Percentiles rank a stretch among this genome's conserved stretches.
These are phyloP conservation scores for Pelargonium fulgidum DNA, from an alignment of 441 rosid genomes.

Conservation along the genomic window DNA sequence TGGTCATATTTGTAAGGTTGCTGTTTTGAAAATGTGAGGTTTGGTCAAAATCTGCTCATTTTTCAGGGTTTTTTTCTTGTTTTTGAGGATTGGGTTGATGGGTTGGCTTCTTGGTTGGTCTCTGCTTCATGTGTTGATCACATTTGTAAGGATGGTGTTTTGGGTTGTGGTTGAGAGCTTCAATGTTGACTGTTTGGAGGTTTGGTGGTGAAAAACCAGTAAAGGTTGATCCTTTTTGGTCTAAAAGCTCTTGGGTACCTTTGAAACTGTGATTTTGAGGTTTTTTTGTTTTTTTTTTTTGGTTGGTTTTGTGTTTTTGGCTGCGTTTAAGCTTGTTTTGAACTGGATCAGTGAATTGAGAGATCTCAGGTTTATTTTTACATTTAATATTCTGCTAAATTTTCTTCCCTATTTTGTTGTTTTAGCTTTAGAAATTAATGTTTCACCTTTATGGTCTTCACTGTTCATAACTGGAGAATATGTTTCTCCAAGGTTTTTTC, in stretches of 20 bases:
- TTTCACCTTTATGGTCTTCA: too few species aligned
- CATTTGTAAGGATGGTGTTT: neutral
- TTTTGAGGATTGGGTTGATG: neutral
- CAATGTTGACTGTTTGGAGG: neutral
- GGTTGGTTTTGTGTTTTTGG: neutral
- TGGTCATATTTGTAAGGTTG: too few species aligned
- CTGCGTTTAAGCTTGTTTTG: neutral
- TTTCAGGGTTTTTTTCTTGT: too few species aligned
- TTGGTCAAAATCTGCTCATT: too few species aligned
- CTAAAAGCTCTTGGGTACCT: too few species aligned
- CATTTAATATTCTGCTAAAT: neutral
- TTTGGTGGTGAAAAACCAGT: neutral
- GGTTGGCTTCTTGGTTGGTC: neutral
- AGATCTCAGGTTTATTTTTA: neutral
- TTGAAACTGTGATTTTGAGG: neutral
- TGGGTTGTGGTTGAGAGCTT: constrained; percentile 1
- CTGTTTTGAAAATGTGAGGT: too few species aligned
- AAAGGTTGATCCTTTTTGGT: neutral
- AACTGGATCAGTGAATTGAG: neutral
- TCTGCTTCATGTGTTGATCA: neutral
- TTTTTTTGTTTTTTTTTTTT: too few species aligned
- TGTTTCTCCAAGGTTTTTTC: too few species aligned
- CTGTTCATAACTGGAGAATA: too few species aligned
- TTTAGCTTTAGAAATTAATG: too few species aligned
- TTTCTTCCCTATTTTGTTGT: too few species aligned